Conservation (phyloP, 768 basidiomycete genomes). For the Leccinum disarticulatum region DNA sequence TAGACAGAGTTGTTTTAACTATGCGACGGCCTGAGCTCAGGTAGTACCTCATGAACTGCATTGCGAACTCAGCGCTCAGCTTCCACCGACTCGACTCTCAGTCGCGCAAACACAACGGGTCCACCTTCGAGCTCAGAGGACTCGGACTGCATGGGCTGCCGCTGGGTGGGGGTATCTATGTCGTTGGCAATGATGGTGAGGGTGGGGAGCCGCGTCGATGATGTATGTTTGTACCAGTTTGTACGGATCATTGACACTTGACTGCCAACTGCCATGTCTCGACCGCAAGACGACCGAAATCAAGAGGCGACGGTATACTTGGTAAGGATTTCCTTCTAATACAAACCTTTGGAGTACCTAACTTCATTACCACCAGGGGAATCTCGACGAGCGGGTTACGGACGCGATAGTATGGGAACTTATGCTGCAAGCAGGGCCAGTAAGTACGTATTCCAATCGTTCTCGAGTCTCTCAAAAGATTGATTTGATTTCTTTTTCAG, state of each 20-base stretch:
- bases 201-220: too few relatives aligned
- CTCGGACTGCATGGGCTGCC: too few relatives aligned
- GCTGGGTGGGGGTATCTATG: too few relatives aligned
- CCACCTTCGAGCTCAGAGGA: too few relatives aligned
- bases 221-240: too few relatives aligned
- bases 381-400: conserved; percentile 91
- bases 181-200: too few relatives aligned
- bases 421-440: conserved; percentile 98
- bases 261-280: conserved; percentile 23
- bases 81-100: too few relatives aligned
- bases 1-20: too few relatives aligned
- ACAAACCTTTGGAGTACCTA: not conserved
- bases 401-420: conserved; percentile 97
- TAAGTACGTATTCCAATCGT: conserved; percentile 59
- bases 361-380: conserved; percentile 57
- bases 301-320: conserved; percentile 91
- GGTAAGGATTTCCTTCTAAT: conserved; percentile 37
- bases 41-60: too few relatives aligned
- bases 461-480: not conserved
- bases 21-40: too few relatives aligned
- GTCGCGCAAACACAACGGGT: too few relatives aligned
- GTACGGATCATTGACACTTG: not conserved
- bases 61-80: too few relatives aligned
- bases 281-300: conserved; percentile 85
- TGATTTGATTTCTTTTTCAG: not conserved